Evolutionary conservation across 1,139 yeast genomes (phyloP), one percentile per base, ranked within the genome.

Genomic region (Taphrina populina): DNA sequence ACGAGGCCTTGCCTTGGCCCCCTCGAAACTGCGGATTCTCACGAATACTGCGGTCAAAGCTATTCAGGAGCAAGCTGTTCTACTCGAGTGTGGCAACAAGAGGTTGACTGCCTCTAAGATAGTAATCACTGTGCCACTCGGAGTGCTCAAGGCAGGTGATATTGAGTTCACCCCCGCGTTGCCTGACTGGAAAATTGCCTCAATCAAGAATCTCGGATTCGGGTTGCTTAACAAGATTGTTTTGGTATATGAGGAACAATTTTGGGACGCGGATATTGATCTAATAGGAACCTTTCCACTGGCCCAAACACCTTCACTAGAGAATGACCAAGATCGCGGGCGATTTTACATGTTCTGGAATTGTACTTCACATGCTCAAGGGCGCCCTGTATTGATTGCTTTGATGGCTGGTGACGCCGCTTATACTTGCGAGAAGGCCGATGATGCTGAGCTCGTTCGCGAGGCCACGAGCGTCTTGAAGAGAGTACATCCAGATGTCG

Each of bases 331-430:
- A 17, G 59, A 62, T 10, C 64, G 76, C 3, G 76, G 76, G 1
- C 65, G 66, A 53, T 70, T 71, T 58, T 73, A 69, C 60, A 64
- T 71, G 64, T 73, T 73, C 59, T 70, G 72, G 69, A 72, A 73
- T 59, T 67, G 71, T 21, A 68, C 67, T 1, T 69, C 67, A 3
- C 47, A 29, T 15, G 10, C 27, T 5, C 19, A 10, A 20, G 40
- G 34, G 17, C 40, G 34, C n/a, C 44, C 41, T 5, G 56, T 44
- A 10, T 61, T 72, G 20, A 70, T 73, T 26, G 76, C 74, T 0
- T 61, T 73, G n/a, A 59, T 71, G 36, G 67, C 74, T 15, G 76
- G 76, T 4, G 66, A 68, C 11, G 72, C 75, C 1, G 76, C 77
- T 0, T 58, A 59, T 4, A 61, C 62, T 17, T 61, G 71, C 53